These are phyloP conservation scores for Globisporangium middletonii DNA, from an alignment of 352 stramenopile genomes.

Conservation along the genomic window DNA sequence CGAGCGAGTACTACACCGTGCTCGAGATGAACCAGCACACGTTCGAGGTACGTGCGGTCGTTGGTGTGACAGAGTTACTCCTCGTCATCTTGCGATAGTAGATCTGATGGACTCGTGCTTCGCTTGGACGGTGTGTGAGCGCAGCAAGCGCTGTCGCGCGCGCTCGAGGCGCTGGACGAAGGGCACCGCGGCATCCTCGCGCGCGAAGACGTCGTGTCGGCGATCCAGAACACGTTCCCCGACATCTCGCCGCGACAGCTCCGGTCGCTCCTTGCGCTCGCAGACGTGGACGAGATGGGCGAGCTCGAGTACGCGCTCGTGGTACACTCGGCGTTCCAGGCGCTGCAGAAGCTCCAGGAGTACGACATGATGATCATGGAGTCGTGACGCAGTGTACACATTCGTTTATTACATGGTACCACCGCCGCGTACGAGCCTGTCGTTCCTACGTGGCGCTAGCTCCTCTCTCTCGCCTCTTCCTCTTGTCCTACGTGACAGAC, in stretches of 20 bases:
- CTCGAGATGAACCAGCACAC: slow-evolving; percentile 76
- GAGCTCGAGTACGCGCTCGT: slow-evolving; percentile 71
- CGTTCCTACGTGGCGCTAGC: too few species aligned
- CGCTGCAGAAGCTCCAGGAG: slow-evolving; percentile 75
- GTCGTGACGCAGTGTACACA: slow-evolving; percentile 21
- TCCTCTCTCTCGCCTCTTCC: slow-evolving; percentile 14
- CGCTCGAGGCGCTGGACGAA: slow-evolving; percentile 66
- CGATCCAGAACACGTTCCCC: slow-evolving; percentile 54
- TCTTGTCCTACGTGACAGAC: background rate
- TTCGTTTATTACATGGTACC: background rate
- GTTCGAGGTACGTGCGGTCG: slow-evolving; percentile 36
- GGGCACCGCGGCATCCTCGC: slow-evolving; percentile 43
- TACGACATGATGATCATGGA: slow-evolving; percentile 80
- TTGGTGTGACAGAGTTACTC: background rate
- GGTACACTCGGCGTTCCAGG: slow-evolving; percentile 63
- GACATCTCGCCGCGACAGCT: slow-evolving; percentile 59
- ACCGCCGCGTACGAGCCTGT: background rate
- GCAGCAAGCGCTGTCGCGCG: slow-evolving; percentile 47
- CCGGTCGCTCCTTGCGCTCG: slow-evolving; percentile 55
- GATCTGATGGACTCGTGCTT: background rate
- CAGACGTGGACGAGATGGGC: slow-evolving; percentile 57
- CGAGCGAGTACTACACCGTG: slow-evolving; percentile 70
- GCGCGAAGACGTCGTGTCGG: slow-evolving; percentile 46
- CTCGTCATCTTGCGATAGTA: too few species aligned
- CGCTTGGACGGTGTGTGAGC: background rate